Evolutionary conservation across 2,329 filamentous ascomycete genomes (phyloP).

Genomic region (Ascochyta clinopodiicola): DNA sequence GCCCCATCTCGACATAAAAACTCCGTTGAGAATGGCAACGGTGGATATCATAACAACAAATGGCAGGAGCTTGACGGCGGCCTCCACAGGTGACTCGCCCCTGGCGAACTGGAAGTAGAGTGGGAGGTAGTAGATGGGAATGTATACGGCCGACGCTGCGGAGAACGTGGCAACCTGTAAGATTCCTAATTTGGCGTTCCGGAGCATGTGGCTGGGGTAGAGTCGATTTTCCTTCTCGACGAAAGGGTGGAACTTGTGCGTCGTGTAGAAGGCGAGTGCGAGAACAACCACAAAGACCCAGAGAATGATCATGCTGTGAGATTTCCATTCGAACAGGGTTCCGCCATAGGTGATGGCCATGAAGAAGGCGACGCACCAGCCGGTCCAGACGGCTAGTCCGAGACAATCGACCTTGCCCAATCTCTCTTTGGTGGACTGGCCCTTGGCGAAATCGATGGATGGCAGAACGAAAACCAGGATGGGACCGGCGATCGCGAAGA

Average conservation of each 20-base stretch:
- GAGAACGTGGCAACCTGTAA: no score
- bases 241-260: conserved; percentile 46
- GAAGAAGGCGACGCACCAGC: conserved; percentile 51
- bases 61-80: no score
- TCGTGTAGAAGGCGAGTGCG: conserved; percentile 52
- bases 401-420: conserved; percentile 33
- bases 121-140: no score
- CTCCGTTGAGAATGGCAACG: no score
- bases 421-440: not conserved
- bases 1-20: no score
- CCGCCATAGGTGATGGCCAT: conserved; percentile 63
- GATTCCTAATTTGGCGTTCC: no score
- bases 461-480: conserved; percentile 21
- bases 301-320: conserved; percentile 52
- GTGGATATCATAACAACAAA: no score
- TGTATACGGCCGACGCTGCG: no score
- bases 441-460: conserved; percentile 8
- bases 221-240: no score
- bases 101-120: no score
- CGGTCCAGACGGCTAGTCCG: conserved; percentile 55
- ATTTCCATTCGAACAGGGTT: conserved; percentile 56
- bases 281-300: conserved; percentile 55
- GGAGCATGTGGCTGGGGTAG: no score
- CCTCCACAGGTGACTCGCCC: no score
- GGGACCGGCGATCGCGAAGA: conserved; percentile 54